Conservation (phyloP, 2,329 filamentous ascomycete species). For the Ascochyta fabae region DNA sequence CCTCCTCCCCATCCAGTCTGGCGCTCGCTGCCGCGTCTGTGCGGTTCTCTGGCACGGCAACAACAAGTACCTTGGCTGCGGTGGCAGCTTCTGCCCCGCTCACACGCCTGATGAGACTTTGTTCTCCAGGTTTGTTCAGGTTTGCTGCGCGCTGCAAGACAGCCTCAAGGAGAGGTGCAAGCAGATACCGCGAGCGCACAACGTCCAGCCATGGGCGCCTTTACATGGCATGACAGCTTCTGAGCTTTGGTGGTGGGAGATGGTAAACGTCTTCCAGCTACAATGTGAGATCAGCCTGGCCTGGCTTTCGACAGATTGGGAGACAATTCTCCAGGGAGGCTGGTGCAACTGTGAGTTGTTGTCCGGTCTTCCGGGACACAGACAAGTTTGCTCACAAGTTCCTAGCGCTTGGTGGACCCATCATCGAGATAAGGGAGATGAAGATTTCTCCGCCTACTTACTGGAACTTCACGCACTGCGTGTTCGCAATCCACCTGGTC, state of each 20-base stretch:
- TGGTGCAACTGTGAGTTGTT: background rate
- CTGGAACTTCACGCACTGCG: slow-evolving; percentile 8
- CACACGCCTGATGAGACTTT: background rate
- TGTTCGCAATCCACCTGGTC: slow-evolving; percentile 1
- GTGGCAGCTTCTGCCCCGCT: background rate
- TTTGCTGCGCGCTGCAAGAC: background rate
- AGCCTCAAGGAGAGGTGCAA: background rate
- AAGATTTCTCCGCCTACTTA: background rate
- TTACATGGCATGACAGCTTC: background rate
- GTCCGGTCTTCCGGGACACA: background rate
- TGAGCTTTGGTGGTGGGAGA: background rate
- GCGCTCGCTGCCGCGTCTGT: background rate
- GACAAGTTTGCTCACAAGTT: background rate
- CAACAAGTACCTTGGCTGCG: background rate
- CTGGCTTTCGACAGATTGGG: background rate
- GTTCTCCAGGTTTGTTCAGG: background rate
- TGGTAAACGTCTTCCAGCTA: background rate
- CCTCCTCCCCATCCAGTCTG: background rate
- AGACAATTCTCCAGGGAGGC: background rate
- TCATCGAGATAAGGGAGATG: background rate
- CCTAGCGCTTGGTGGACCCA: background rate
- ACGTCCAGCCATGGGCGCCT: background rate
- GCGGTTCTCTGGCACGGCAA: background rate
- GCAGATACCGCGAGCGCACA: background rate
- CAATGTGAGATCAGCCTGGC: background rate